Evolutionary conservation across 1,139 yeast species (phyloP).

Genomic region (Yarrowia galli): DNA sequence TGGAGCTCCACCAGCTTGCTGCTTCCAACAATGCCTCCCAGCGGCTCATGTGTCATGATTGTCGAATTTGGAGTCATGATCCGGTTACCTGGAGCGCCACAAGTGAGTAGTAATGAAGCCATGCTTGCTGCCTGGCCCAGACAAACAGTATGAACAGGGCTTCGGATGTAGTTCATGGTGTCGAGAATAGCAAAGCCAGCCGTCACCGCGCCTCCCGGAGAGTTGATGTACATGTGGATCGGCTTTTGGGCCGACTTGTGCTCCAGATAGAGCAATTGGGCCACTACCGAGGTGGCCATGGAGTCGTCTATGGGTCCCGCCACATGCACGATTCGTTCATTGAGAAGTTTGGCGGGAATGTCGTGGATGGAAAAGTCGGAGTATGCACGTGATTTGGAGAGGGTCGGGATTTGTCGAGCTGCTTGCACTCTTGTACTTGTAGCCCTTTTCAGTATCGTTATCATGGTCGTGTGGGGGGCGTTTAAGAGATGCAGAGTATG

Average conservation of each 20-base stretch:
- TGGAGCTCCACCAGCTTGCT: constrained; percentile 34
- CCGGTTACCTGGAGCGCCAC: constrained; percentile 47
- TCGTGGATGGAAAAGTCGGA: constrained; percentile 30
- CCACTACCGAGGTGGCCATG: constrained; percentile 49
- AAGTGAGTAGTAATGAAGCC: constrained; percentile 49
- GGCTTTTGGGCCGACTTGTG: constrained; percentile 46
- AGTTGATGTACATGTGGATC: constrained; percentile 50
- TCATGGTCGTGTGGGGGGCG: no score
- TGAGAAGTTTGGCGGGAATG: constrained; percentile 32
- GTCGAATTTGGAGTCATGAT: constrained; percentile 50
- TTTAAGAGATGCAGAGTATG: no score
- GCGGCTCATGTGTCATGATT: constrained; percentile 52
- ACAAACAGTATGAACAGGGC: constrained; percentile 51
- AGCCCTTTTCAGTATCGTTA: not conserved
- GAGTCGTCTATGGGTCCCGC: constrained; percentile 45
- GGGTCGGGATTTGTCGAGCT: not conserved
- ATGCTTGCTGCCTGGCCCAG: constrained; percentile 52
- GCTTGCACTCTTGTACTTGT: not conserved
- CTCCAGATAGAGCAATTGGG: constrained; percentile 50
- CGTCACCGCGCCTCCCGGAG: constrained; percentile 52
- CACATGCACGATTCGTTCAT: constrained; percentile 37
- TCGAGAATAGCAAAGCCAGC: constrained; percentile 52
- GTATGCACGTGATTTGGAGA: not conserved
- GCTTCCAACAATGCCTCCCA: constrained; percentile 49
- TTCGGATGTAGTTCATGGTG: constrained; percentile 50